Evolutionary conservation across 371 early-diverging fungal species (phyloP).

Genomic region (Mucor irregularis): DNA sequence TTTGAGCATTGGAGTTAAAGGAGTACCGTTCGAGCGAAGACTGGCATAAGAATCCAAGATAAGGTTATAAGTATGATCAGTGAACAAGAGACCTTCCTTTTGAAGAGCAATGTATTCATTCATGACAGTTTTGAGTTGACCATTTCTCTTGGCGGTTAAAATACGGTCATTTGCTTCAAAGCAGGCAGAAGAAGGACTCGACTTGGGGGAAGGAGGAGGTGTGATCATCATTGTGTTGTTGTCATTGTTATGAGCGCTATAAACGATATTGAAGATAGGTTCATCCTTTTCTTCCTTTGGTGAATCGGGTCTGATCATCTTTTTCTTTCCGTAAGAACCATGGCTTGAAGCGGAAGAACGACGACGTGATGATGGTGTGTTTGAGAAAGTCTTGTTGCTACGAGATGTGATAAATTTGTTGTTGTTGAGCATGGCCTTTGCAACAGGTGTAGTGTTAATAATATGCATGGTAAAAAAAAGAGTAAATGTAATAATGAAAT

Average conservation of each 20-base stretch:
- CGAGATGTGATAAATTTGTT: constrained; percentile 16
- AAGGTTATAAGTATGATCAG: constrained; percentile 43
- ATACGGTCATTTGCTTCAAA: constrained; percentile 33
- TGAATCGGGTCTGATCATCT: constrained; percentile 5
- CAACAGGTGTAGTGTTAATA: constrained; percentile 16
- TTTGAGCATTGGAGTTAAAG: constrained; percentile 36
- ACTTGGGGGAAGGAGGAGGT: constrained; percentile 37
- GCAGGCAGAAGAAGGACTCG: constrained; percentile 9
- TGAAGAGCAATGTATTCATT: constrained; percentile 34
- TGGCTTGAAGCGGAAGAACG: constrained; percentile 8
- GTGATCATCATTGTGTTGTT: constrained; percentile 19
- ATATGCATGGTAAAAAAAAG: constrained; percentile 18
- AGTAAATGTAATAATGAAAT: neutral
- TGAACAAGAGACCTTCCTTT: constrained; percentile 30
- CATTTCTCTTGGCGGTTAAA: constrained; percentile 33
- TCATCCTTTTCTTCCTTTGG: constrained; percentile 17
- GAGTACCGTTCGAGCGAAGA: constrained; percentile 40
- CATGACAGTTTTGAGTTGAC: constrained; percentile 36
- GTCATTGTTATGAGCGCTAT: constrained; percentile 8
- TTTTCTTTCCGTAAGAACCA: neutral
- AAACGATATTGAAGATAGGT: constrained; percentile 17
- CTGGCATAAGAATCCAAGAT: constrained; percentile 41
- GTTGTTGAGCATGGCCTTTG: constrained; percentile 4
- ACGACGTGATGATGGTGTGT: constrained; percentile 5
- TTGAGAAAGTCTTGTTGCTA: constrained; percentile 7